Evolutionary conservation across 768 basidiomycete genomes (phyloP).

Genomic region (Dioszegia crocea): DNA sequence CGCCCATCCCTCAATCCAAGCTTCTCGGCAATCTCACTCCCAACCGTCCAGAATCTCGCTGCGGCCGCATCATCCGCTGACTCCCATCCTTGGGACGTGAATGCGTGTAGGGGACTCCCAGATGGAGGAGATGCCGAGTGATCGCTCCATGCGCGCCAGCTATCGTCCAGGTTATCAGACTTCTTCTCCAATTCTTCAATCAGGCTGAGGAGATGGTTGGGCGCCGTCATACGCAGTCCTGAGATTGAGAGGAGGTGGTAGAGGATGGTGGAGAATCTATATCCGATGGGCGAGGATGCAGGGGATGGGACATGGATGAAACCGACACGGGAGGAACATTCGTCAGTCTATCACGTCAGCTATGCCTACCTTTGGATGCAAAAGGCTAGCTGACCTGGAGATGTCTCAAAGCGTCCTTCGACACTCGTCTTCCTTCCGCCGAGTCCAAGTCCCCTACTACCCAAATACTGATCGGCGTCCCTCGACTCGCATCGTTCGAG

Average conservation of each 20-base stretch:
- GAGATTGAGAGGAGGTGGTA: slow-evolving; percentile 34
- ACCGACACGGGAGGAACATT: slow-evolving; percentile 56
- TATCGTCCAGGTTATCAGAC: slow-evolving; percentile 17
- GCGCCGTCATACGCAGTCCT: slow-evolving; percentile 18
- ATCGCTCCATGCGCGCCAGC: slow-evolving; percentile 3
- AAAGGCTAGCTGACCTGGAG: slow-evolving; percentile 53
- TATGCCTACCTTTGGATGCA: neutral
- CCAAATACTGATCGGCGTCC: slow-evolving; percentile 52
- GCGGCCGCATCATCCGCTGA: slow-evolving; percentile 27
- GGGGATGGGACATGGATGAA: slow-evolving; percentile 68
- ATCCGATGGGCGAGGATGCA: slow-evolving; percentile 43
- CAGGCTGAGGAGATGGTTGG: slow-evolving; percentile 28
- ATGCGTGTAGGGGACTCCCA: slow-evolving; percentile 20
- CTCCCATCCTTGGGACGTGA: slow-evolving; percentile 20
- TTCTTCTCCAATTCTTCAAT: slow-evolving; percentile 31
- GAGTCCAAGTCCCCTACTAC: slow-evolving; percentile 76
- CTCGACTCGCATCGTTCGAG: slow-evolving; percentile 11
- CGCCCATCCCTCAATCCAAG: slow-evolving; percentile 62
- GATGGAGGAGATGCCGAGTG: neutral
- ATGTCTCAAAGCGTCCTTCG: slow-evolving; percentile 64
- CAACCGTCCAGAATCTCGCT: slow-evolving; percentile 38
- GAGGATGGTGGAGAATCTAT: slow-evolving; percentile 51
- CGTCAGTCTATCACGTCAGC: slow-evolving; percentile 14
- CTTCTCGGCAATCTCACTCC: slow-evolving; percentile 53
- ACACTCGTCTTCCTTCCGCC: slow-evolving; percentile 57